Conservation (phyloP, 306 rosid species). For the Medicago arabica region DNA sequence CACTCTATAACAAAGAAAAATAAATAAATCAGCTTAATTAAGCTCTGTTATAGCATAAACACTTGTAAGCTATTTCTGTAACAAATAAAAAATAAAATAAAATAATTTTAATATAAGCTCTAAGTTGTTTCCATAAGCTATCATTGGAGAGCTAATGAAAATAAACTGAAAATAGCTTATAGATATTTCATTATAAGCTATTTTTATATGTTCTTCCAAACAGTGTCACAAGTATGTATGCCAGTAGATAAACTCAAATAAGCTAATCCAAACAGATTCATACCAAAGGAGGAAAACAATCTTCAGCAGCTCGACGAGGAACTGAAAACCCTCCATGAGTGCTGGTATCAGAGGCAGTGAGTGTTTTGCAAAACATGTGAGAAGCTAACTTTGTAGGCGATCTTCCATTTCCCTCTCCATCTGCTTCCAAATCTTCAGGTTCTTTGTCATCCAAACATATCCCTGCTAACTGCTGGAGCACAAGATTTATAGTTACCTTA, state of each 20-base stretch:
- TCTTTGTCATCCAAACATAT: constrained; percentile 64
- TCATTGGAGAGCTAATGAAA: too few relatives aligned
- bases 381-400: constrained; percentile 82
- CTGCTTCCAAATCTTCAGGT: constrained; percentile 64
- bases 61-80: too few relatives aligned
- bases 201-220: too few relatives aligned
- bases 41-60: too few relatives aligned
- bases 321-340: constrained; percentile 98
- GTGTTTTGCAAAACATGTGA: constrained; percentile 98
- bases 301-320: constrained; percentile 98
- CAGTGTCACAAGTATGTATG: too few relatives aligned
- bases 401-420: constrained; percentile 74
- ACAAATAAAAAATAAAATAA: too few relatives aligned
- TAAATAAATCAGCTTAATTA: background rate
- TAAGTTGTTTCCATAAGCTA: too few relatives aligned
- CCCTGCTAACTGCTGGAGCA: constrained; percentile 63
- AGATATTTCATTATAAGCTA: too few relatives aligned
- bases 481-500: constrained; percentile 24
- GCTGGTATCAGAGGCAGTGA: constrained; percentile 96
- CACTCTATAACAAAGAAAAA: background rate
- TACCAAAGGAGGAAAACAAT: constrained; percentile 96
- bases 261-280: background rate
- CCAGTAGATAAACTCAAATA: too few relatives aligned
- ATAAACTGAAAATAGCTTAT: too few relatives aligned
- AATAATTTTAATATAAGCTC: too few relatives aligned